Percentiles rank a stretch among this genome's conserved stretches.
phyloP scores from a whole-genome alignment of 495 filamentous ascomycete species.

The Xylaria telfairii region DNA sequence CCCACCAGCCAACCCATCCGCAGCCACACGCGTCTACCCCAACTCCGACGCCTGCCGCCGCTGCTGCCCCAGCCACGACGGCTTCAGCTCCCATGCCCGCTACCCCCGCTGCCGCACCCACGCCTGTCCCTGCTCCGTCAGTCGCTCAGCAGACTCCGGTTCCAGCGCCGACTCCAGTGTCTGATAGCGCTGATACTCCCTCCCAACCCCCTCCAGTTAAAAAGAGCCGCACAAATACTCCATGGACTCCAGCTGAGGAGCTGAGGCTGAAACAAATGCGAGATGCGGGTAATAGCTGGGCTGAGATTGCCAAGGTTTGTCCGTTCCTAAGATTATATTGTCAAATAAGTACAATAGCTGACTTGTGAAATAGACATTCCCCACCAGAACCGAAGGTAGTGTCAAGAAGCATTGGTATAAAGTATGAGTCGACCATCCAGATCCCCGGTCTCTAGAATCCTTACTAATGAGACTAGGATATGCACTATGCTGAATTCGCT shows the following conservation, averaged over 20 bases:
- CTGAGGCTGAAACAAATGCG: slow-evolving; percentile 90
- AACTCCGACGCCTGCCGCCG: slow-evolving; percentile 31
- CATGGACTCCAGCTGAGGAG: slow-evolving; percentile 96
- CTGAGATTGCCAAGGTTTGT: slow-evolving; percentile 92
- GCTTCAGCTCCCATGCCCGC: slow-evolving; percentile 34
- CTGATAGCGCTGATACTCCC: slow-evolving; percentile 38
- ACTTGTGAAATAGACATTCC: slow-evolving; percentile 73
- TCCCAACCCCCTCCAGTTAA: slow-evolving; percentile 69
- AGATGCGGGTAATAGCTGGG: slow-evolving; percentile 92
- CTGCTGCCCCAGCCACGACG: slow-evolving; percentile 30
- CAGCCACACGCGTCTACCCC: slow-evolving; percentile 35
- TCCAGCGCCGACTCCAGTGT: slow-evolving; percentile 39
- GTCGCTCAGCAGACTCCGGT: slow-evolving; percentile 42
- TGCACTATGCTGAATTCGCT: slow-evolving; percentile 99
- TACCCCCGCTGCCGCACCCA: slow-evolving; percentile 34
- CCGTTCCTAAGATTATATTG: neutral
- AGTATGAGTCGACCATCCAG: slow-evolving; percentile 55
- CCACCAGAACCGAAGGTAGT: slow-evolving; percentile 89
- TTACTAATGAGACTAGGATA: slow-evolving; percentile 66
- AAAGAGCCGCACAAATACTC: slow-evolving; percentile 95
- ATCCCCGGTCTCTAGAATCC: slow-evolving; percentile 9
- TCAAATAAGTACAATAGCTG: slow-evolving; percentile 28
- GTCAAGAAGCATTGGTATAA: slow-evolving; percentile 99
- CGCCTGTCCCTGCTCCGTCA: slow-evolving; percentile 39
- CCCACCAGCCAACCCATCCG: slow-evolving; percentile 24